Percentiles rank a stretch among this genome's conserved stretches.
Conservation (phyloP, 202 grass and related monocot species). For the Panicum virgatum region DNA sequence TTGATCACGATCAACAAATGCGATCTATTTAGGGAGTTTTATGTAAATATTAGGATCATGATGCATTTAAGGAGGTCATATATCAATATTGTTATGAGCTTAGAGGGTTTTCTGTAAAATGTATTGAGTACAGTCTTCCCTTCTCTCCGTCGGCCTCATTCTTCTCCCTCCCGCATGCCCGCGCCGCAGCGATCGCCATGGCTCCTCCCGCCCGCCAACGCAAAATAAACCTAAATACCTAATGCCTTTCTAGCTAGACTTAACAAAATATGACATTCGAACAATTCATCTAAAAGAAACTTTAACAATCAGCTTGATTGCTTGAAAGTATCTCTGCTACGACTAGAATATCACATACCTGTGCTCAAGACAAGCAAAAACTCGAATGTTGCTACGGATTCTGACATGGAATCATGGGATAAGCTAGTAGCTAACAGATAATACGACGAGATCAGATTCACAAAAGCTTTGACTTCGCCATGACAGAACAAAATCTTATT, state of each 20-base stretch:
- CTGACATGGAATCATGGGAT: constrained; percentile 1
- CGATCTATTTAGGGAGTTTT: too few species aligned
- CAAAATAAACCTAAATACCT: background rate
- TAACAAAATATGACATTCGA: background rate
- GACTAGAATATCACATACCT: background rate
- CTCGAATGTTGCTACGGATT: background rate
- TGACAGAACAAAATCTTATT: constrained; percentile 29
- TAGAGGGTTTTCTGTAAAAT: too few species aligned
- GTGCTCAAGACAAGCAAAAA: background rate
- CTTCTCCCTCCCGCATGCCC: too few species aligned
- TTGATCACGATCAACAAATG: too few species aligned
- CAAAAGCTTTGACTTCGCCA: constrained; percentile 27
- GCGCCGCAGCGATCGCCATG: too few species aligned
- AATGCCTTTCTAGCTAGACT: background rate
- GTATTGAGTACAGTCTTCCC: too few species aligned
- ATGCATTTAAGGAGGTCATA: too few species aligned
- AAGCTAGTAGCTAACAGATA: constrained; percentile 18
- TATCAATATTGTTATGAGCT: too few species aligned
- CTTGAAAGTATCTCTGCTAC: background rate
- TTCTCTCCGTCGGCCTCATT: too few species aligned
- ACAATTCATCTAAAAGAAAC: background rate
- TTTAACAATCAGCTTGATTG: background rate
- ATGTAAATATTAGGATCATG: too few species aligned
- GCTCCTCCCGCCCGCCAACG: too few species aligned
- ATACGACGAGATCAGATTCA: constrained; percentile 26